Evolutionary conservation across 495 filamentous ascomycete genomes (phyloP).

Genomic region (Hypoxylon rickii): DNA sequence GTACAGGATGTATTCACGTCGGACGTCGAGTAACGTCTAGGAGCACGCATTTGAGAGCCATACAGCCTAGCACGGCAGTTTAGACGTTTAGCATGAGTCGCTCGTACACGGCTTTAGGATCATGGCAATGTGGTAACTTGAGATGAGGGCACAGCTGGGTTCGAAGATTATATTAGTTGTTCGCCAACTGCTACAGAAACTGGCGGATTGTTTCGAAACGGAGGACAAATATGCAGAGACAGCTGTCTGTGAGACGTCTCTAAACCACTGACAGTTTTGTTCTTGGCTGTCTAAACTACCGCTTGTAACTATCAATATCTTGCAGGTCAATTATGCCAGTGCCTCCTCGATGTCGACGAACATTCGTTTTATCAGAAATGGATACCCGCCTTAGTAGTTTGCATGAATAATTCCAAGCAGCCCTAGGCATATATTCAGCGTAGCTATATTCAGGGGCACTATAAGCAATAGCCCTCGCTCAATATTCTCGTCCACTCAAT

Average conservation of each 20-base stretch:
- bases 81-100: background rate
- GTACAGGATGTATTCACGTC: slow-evolving; percentile 1
- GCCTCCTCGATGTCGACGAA: too few relatives aligned
- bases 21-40: background rate
- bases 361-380: too few relatives aligned
- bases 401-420: too few relatives aligned
- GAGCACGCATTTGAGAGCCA: background rate
- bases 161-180: slow-evolving; percentile 10
- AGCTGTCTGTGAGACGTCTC: slow-evolving; percentile 31
- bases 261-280: slow-evolving; percentile 3
- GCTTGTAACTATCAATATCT: background rate
- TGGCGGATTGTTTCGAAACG: slow-evolving; percentile 25
- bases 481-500: too few relatives aligned
- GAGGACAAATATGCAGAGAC: slow-evolving; percentile 30
- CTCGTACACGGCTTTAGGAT: background rate
- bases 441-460: too few relatives aligned
- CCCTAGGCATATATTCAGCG: too few relatives aligned
- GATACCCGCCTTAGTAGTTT: too few relatives aligned
- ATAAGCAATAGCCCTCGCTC: too few relatives aligned
- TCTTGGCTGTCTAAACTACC: background rate
- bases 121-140: background rate
- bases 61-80: background rate
- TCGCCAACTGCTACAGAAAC: slow-evolving; percentile 13
- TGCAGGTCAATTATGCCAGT: too few relatives aligned
- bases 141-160: slow-evolving; percentile 4